Evolutionary conservation across 805 yeast genomes (phyloP), one percentile per base, ranked within the genome.

Genomic region (Isabelozyma pseudorhagii): DNA sequence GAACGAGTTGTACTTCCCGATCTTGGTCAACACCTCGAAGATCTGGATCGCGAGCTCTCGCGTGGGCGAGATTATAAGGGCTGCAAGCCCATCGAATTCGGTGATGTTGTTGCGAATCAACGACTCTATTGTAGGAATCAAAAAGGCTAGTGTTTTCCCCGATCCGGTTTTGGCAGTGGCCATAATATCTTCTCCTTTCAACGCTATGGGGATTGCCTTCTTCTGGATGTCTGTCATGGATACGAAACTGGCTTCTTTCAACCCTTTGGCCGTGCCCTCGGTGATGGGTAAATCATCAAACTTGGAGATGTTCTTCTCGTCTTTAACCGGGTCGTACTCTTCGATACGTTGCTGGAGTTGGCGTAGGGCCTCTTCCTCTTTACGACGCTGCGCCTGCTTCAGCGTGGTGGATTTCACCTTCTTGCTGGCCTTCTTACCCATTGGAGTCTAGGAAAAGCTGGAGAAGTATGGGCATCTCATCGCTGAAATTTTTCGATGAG

Each of bases 161-260:
- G 96, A 87, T 2, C 93, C 93, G 0, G 97, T 91, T 58, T 83
- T 82, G 17, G 97, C 97, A 17, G 96, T 92, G 10, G 90, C 97
- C 57, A 92, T 74, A 2, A 92, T 66, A 70, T 91, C 97, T 31
- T 78, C 71, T 0, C 94, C 93, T 57, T 87, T 84, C 52, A 94
- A 70, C 0, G 94, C 83, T 11, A 78, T 69, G 0, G 96, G 87
- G 27, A 94, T 87, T 5, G 97, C 76, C 44, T 82, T 83, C 52
- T 78, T 81, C 61, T 94, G 99, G 50, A 94, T 89, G 41, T 88
- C 96, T 0, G 99, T 94, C 72, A 92, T 67, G 9, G 82, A 77
- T 1, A 87, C 76, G 64, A 86, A 94, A 46, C 89, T 86, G n/a
- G 96, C 78, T 48, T 83, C 88, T 51, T 80, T 82, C 40, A 94